phyloP scores from a whole-genome alignment of 441 rosid genomes.

The Corymbia citriodora region DNA sequence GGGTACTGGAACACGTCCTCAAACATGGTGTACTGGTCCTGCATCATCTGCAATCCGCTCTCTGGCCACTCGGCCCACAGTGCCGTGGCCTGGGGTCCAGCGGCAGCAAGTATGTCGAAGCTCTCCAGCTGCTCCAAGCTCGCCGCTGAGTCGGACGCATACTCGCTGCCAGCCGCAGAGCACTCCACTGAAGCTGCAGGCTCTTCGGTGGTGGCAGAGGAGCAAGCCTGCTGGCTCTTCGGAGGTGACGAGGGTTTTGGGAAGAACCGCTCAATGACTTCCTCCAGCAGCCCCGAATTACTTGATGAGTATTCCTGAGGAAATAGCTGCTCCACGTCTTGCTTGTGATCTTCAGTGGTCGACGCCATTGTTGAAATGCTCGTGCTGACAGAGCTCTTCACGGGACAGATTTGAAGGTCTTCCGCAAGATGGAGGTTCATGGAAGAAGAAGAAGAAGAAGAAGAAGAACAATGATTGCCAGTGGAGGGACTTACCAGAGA shows the following conservation, averaged over 20 bases:
- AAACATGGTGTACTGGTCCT: conserved; percentile 4
- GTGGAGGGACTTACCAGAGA: not conserved
- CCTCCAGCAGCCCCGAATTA: conserved; percentile 71
- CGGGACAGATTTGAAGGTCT: not conserved
- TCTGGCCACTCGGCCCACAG: not conserved
- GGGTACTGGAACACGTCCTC: conserved; percentile 33
- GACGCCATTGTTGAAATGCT: not conserved
- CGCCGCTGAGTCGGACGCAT: not conserved
- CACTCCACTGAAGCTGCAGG: not conserved
- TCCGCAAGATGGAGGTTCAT: not conserved
- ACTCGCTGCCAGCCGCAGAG: conserved; percentile 13
- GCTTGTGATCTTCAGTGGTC: not conserved
- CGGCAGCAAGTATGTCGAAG: not conserved
- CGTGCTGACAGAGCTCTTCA: not conserved
- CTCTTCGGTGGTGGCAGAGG: conserved; percentile 7
- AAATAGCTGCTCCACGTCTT: conserved; percentile 31
- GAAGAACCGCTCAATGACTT: conserved; percentile 62
- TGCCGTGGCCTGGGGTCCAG: not conserved
- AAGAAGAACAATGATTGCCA: not conserved
- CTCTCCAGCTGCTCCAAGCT: not conserved
- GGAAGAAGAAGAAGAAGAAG: conserved; percentile 1
- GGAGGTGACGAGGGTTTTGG: conserved; percentile 25
- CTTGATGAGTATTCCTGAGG: conserved; percentile 36
- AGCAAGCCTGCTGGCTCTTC: not conserved
- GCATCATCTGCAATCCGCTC: not conserved